phyloP scores from a whole-genome alignment of 768 basidiomycete genomes.

The Amylocystis lapponica region DNA sequence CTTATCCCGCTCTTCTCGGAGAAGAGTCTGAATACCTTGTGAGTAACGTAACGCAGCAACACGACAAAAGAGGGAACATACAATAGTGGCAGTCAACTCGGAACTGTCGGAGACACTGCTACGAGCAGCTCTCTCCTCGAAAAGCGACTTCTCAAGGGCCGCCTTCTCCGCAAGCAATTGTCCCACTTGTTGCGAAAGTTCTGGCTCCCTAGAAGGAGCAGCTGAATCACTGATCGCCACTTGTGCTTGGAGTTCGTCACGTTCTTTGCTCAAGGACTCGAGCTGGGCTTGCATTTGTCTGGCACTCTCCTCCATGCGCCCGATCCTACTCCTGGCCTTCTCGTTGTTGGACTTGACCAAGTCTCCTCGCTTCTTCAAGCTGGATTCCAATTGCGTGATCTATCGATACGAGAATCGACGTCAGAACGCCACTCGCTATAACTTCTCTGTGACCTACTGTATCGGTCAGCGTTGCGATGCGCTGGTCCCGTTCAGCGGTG shows the following conservation, averaged over 20 bases:
- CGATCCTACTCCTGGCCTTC: constrained; percentile 13
- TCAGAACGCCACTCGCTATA: background rate
- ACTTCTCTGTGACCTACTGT: constrained; percentile 10
- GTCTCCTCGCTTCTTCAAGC: constrained; percentile 15
- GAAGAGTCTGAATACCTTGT: constrained; percentile 48
- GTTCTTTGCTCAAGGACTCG: constrained; percentile 17
- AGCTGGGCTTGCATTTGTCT: constrained; percentile 19
- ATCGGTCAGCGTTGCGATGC: constrained; percentile 8
- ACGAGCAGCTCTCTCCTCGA: constrained; percentile 29
- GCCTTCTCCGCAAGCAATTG: constrained; percentile 33
- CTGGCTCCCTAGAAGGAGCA: constrained; percentile 20
- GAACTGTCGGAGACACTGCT: too few species aligned
- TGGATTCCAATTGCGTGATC: background rate
- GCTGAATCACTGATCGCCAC: constrained; percentile 8
- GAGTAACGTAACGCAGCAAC: too few species aligned
- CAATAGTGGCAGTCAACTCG: constrained; percentile 25
- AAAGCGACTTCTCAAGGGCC: constrained; percentile 32
- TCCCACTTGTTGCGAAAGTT: constrained; percentile 30
- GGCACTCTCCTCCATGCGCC: constrained; percentile 14
- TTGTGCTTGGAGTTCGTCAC: constrained; percentile 33
- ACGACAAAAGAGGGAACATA: constrained; percentile 21
- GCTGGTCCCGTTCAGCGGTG: constrained; percentile 5
- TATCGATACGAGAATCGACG: background rate
- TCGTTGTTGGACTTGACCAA: constrained; percentile 10
- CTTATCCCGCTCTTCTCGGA: constrained; percentile 56